phyloP scores from a whole-genome alignment of 345 rosid genomes.

The Hevea brasiliensis region DNA sequence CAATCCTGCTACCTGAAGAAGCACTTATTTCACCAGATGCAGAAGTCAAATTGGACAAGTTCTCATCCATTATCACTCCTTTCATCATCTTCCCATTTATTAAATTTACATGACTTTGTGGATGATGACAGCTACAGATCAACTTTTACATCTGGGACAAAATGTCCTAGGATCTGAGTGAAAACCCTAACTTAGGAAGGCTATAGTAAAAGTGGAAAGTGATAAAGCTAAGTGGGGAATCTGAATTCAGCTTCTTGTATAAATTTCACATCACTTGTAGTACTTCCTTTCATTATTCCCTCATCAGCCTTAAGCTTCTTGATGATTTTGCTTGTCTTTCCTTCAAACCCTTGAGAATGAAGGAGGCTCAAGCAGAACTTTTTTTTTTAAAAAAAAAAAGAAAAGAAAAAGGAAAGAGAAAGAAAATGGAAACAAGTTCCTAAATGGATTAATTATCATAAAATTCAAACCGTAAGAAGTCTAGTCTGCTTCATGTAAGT shows the following conservation, averaged over 20 bases:
- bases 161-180: conserved; percentile 26
- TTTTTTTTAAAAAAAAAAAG: neutral
- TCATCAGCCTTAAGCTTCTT: no score
- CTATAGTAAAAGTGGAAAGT: conserved; percentile 28
- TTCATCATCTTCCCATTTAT: conserved; percentile 28
- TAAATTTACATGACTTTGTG: neutral
- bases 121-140: conserved; percentile 25
- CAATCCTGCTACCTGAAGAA: conserved; percentile 53
- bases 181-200: conserved; percentile 51
- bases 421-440: neutral
- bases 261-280: neutral
- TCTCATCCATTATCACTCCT: conserved; percentile 46
- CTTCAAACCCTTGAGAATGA: no score
- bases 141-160: conserved; percentile 20
- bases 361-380: neutral
- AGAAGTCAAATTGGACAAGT: conserved; percentile 66
- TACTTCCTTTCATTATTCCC: neutral
- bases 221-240: conserved; percentile 18
- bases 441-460: neutral
- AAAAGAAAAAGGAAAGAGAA: neutral
- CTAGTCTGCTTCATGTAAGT: neutral
- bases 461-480: neutral
- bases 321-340: conserved; percentile 3
- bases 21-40: conserved; percentile 71
- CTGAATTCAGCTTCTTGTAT: conserved; percentile 2